Evolutionary conservation across 2,329 filamentous ascomycete genomes (phyloP), one percentile per base, ranked within the genome.

Genomic region (Phoma sp.): DNA sequence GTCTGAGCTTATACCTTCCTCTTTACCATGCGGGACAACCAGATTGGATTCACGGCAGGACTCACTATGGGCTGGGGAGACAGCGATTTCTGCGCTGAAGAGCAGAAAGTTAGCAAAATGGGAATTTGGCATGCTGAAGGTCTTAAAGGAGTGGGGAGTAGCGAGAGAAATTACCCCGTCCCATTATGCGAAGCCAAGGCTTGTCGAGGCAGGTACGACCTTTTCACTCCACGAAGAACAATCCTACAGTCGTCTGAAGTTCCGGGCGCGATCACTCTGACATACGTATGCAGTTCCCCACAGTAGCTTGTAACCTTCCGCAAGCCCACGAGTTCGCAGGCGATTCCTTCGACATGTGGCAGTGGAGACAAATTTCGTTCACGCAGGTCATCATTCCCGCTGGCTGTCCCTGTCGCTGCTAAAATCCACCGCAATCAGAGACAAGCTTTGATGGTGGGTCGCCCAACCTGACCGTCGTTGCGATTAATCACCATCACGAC

Each of bases 371-470:
- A 27, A 9, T 55, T 50, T 24, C 41, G 46, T 55, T 55, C 52
- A 22, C 7, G 30, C 41, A 55, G 41, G 9, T 18, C 24, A 30
- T 30, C 45, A 43, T 36, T 33, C 40, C 52, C 37, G 37, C 47
- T 47, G 41, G 46, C 23, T 32, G 18, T 48, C 40, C 36, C 23
- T 49, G 45, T 44, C 35, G 32, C 23, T 46, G 46, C 37, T 38
- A 24, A 42, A 29, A 35, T n/a, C 46, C 46, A 55, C 46, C 22
- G 37, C 35, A 46, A 42, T 50, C 36, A 50, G 14, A 47, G 18
- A 51, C 47, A 56, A 56, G 53, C 53, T 43, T 56, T 52, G 38
- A 39, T 30, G 32, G 52, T 52, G 53, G 53, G 43, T 42, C 47
- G 47, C 37, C 18, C 47, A 56, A 50, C 37, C 36, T 35, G 38